Conservation (phyloP, 2,329 filamentous ascomycete genomes). For the Zasmidium cellare region DNA sequence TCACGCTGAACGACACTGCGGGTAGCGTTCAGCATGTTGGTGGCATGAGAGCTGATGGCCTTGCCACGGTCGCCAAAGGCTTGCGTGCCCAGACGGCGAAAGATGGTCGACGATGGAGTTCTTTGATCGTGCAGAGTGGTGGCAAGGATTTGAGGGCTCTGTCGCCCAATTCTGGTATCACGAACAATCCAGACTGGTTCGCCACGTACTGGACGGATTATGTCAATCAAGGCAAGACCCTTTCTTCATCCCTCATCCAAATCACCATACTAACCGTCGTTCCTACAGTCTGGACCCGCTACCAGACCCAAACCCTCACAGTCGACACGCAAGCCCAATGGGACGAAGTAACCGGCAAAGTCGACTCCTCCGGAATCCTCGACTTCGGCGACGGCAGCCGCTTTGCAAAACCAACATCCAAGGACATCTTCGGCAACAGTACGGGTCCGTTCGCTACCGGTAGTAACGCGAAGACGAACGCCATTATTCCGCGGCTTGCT, state of each 20-base stretch:
- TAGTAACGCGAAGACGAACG: constrained; percentile 46
- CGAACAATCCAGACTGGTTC: constrained; percentile 50
- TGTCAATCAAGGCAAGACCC: constrained; percentile 39
- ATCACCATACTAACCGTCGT: background rate
- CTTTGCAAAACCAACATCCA: constrained; percentile 59
- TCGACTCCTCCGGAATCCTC: constrained; percentile 41
- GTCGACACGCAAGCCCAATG: constrained; percentile 65
- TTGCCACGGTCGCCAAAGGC: constrained; percentile 55
- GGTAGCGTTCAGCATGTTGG: constrained; percentile 49
- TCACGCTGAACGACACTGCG: constrained; percentile 38
- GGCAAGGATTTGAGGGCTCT: constrained; percentile 44
- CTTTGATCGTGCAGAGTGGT: constrained; percentile 51
- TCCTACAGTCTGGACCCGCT: constrained; percentile 48
- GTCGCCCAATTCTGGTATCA: constrained; percentile 48
- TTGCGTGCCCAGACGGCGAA: constrained; percentile 55
- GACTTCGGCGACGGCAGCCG: constrained; percentile 46
- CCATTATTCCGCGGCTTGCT: constrained; percentile 70
- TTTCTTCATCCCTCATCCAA: background rate
- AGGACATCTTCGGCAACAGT: constrained; percentile 67
- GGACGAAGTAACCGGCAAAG: constrained; percentile 48
- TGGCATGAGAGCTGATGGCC: constrained; percentile 60
- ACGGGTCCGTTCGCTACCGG: constrained; percentile 60
- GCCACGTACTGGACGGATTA: constrained; percentile 54
- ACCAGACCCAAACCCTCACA: constrained; percentile 46
- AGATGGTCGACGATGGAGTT: constrained; percentile 63